Percentiles rank a stretch among this genome's conserved stretches.
Conservation (phyloP, 139 green algal species). For the Marvania coccoides region DNA sequence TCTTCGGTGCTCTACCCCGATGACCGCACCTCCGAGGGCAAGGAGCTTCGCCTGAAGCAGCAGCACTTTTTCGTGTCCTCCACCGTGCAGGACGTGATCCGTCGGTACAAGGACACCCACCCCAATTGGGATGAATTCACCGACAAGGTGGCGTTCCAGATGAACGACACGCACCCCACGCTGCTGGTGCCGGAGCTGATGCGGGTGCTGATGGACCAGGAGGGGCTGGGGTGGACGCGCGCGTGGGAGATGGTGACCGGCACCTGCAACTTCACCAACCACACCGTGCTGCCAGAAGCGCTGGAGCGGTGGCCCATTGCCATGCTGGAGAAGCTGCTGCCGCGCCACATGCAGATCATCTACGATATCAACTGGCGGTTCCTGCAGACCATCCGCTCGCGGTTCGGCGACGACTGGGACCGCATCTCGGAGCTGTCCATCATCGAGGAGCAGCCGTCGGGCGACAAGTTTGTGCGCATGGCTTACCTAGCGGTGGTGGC, state of each 20-base stretch:
- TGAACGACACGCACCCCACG: constrained; percentile 98
- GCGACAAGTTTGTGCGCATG: constrained; percentile 83
- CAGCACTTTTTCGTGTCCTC: constrained; percentile 98
- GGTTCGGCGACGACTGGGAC: constrained; percentile 80
- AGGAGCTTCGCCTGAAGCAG: constrained; percentile 98
- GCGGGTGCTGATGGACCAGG: constrained; percentile 93
- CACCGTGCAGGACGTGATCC: constrained; percentile 89
- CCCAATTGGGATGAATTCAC: constrained; percentile 61
- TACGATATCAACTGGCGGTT: constrained; percentile 99
- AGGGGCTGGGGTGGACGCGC: constrained; percentile 88
- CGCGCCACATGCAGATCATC: constrained; percentile 98
- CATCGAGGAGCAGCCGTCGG: constrained; percentile 79
- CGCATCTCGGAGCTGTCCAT: constrained; percentile 85
- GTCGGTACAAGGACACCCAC: constrained; percentile 71
- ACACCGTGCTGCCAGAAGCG: constrained; percentile 97
- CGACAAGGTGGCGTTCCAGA: constrained; percentile 89
- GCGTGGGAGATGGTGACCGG: constrained; percentile 78
- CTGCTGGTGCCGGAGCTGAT: constrained; percentile 93
- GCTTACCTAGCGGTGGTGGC: constrained; percentile 88
- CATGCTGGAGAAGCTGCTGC: constrained; percentile 93
- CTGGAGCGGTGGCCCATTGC: constrained; percentile 92
- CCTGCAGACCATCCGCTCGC: constrained; percentile 76
- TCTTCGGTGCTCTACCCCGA: constrained; percentile 95
- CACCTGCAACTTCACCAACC: constrained; percentile 97
- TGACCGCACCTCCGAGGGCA: constrained; percentile 93